A percentile compares a stretch with the other conserved stretches of the same genome.
Evolutionary conservation across 2,329 filamentous ascomycete genomes (phyloP).

Genomic region (Lachnellula suecica): DNA sequence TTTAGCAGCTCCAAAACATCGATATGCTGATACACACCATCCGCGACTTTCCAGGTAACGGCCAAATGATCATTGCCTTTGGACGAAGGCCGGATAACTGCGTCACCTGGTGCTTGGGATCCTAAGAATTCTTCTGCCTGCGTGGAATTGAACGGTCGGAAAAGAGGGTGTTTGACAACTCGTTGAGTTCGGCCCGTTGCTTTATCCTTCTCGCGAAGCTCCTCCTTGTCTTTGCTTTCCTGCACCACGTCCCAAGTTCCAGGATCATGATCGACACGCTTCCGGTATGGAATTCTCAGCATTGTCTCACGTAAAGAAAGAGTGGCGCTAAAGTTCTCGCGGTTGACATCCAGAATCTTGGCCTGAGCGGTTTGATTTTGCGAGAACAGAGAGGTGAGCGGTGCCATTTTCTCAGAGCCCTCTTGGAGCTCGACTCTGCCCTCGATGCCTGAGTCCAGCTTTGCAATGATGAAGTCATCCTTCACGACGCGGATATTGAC

Average conservation of each 20-base stretch:
- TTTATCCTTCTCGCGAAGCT: constrained; percentile 82
- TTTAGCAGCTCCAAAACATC: constrained; percentile 97
- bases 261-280: constrained; percentile 67
- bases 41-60: constrained; percentile 96
- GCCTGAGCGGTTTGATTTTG: constrained; percentile 83
- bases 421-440: constrained; percentile 82
- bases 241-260: constrained; percentile 86
- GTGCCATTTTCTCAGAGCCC: constrained; percentile 69
- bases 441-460: constrained; percentile 91
- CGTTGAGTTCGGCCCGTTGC: constrained; percentile 82
- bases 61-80: constrained; percentile 95
- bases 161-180: constrained; percentile 97
- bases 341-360: constrained; percentile 85
- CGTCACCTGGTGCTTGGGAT: constrained; percentile 80
- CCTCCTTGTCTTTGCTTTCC: constrained; percentile 79
- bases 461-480: constrained; percentile 89
- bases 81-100: constrained; percentile 92
- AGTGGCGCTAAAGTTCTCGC: constrained; percentile 80
- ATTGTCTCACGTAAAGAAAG: constrained; percentile 82
- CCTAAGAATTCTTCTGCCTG: constrained; percentile 94
- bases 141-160: constrained; percentile 86
- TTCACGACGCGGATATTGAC: constrained; percentile 86
- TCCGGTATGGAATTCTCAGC: constrained; percentile 70
- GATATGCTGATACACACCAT: constrained; percentile 95
- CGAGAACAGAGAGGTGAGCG: constrained; percentile 72